Conservation (phyloP, 1,284 basidiomycete genomes). For the Tylopilus sp. region DNA sequence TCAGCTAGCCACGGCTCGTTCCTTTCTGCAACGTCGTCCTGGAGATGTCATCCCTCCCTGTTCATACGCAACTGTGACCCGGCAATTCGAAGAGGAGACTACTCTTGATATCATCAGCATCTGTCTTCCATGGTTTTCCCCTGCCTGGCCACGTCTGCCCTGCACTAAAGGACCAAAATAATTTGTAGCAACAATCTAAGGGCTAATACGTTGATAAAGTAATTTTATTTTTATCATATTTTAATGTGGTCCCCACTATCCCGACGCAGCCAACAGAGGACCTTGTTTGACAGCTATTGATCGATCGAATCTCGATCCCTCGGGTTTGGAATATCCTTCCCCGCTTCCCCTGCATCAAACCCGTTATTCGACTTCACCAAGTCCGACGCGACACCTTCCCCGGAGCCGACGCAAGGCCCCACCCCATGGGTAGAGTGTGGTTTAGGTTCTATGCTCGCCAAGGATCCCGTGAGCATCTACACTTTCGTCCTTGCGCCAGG, state of each 20-base stretch:
- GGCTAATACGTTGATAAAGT: too few relatives aligned
- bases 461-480: constrained; percentile 5
- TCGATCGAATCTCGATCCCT: background rate
- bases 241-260: background rate
- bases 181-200: too few relatives aligned
- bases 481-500: background rate
- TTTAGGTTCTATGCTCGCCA: background rate
- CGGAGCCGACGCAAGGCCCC: too few relatives aligned
- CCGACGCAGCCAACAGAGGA: too few relatives aligned
- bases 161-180: too few relatives aligned
- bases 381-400: background rate
- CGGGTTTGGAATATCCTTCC: background rate
- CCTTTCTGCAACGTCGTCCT: background rate
- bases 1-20: background rate
- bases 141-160: background rate
- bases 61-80: too few relatives aligned
- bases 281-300: background rate
- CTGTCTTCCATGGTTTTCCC: too few relatives aligned
- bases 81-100: background rate
- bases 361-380: background rate
- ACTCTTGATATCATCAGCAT: background rate
- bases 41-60: constrained; percentile 1
- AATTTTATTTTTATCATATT: too few relatives aligned
- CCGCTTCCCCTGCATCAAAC: background rate
- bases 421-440: background rate